A percentile compares a stretch with the other conserved stretches of the same genome.
phyloP scores from a whole-genome alignment of 2,329 filamentous ascomycete genomes.

The Camptophora hylomeconis region DNA sequence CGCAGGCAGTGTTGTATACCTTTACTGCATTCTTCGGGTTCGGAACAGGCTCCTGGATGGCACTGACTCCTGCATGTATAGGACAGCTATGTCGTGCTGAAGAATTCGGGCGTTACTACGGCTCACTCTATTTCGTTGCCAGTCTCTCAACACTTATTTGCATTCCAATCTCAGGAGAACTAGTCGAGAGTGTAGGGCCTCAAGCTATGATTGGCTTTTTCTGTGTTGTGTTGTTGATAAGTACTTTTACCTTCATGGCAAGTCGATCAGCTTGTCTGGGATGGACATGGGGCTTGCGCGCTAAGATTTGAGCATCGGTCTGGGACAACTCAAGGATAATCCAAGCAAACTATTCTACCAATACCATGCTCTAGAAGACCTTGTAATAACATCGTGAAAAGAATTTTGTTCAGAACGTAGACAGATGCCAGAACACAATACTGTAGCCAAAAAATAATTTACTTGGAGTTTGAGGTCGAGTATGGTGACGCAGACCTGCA shows the following conservation, averaged over 20 bases:
- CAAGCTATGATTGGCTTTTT: conserved; percentile 34
- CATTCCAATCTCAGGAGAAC: conserved; percentile 33
- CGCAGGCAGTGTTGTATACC: conserved; percentile 28
- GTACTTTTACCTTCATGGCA: conserved; percentile 18
- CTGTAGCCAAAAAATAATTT: too few species aligned
- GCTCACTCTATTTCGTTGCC: conserved; percentile 35
- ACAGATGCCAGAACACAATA: too few species aligned
- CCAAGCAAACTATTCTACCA: too few species aligned
- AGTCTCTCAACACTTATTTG: conserved; percentile 34
- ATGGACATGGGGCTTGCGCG: conserved; percentile 27
- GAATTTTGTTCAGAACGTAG: too few species aligned
- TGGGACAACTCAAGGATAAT: too few species aligned
- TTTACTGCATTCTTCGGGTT: conserved; percentile 37
- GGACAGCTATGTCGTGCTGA: conserved; percentile 34
- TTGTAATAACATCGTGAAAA: too few species aligned
- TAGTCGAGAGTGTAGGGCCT: conserved; percentile 34
- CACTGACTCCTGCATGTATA: conserved; percentile 31
- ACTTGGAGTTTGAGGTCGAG: too few species aligned
- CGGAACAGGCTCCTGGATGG: conserved; percentile 37
- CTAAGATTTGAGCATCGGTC: too few species aligned
- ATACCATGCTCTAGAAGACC: too few species aligned
- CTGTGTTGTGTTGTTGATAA: conserved; percentile 28
- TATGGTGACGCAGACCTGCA: too few species aligned
- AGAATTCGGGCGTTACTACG: conserved; percentile 35
- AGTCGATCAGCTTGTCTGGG: conserved; percentile 26